phyloP scores from a whole-genome alignment of 2,329 filamentous ascomycete species.

The Aaosphaeria pasadenensis region DNA sequence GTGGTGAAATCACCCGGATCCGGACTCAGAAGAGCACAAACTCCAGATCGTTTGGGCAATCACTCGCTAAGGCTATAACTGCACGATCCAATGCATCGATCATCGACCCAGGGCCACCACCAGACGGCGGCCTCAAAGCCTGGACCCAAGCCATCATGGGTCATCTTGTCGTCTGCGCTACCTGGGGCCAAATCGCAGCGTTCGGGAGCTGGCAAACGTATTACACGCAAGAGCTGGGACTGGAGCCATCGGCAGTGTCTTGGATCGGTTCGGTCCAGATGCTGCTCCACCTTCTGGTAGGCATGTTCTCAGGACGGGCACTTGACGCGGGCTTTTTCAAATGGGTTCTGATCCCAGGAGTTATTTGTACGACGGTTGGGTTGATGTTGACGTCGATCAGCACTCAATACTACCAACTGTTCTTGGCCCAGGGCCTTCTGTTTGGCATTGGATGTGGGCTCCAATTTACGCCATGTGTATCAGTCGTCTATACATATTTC shows the following conservation, averaged over 20 bases:
- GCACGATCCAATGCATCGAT: constrained; percentile 30
- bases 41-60: not conserved
- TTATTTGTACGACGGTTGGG: constrained; percentile 43
- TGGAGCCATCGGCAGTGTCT: constrained; percentile 45
- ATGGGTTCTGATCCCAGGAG: constrained; percentile 41
- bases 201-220: constrained; percentile 38
- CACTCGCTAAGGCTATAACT: constrained; percentile 24
- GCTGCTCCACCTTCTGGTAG: constrained; percentile 50
- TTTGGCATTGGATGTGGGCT: constrained; percentile 33
- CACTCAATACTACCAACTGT: constrained; percentile 49
- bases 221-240: constrained; percentile 26
- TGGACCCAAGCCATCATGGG: constrained; percentile 38
- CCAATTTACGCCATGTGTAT: constrained; percentile 32
- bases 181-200: constrained; percentile 36
- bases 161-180: constrained; percentile 36
- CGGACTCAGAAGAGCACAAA: not conserved
- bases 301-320: constrained; percentile 50
- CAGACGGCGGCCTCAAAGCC: constrained; percentile 35
- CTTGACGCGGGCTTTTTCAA: constrained; percentile 53
- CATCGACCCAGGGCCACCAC: constrained; percentile 34
- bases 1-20: not conserved
- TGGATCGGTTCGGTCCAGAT: constrained; percentile 54
- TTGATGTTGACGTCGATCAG: constrained; percentile 54
- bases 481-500: constrained; percentile 54
- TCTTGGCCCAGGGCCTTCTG: constrained; percentile 35